Percentiles rank a stretch among this genome's conserved stretches.
Evolutionary conservation across 2,329 filamentous ascomycete genomes (phyloP).

Genomic region (Pezicula radicicola): DNA sequence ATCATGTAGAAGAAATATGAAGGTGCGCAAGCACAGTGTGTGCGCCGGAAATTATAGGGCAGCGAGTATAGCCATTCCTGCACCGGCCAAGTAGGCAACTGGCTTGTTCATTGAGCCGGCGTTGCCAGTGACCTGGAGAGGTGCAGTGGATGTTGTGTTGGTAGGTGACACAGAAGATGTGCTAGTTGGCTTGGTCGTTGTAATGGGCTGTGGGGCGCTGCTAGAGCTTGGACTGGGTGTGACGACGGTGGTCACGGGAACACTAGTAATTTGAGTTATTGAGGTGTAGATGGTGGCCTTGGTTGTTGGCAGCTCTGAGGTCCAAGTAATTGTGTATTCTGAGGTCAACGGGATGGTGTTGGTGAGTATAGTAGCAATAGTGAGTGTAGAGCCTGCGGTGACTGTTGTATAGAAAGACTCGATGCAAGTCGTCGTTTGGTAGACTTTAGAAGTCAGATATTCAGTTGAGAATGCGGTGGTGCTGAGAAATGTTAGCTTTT

Average conservation of each 20-base stretch:
- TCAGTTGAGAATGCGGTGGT: background rate
- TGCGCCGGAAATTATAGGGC: conserved; percentile 13
- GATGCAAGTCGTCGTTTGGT: conserved; percentile 1
- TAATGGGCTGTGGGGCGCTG: conserved; percentile 6
- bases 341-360: conserved; percentile 39
- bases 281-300: conserved; percentile 18
- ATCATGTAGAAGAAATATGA: background rate
- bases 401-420: conserved; percentile 22
- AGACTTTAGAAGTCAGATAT: background rate
- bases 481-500: background rate
- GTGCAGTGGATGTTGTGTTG: conserved; percentile 9
- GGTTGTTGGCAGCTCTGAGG: conserved; percentile 18
- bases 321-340: conserved; percentile 19
- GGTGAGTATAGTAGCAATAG: conserved; percentile 40
- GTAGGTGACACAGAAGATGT: background rate
- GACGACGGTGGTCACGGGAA: conserved; percentile 6
- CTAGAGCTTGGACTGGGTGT: conserved; percentile 5
- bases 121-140: conserved; percentile 15
- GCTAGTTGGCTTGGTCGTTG: background rate
- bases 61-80: conserved; percentile 25
- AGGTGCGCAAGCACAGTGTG: too few relatives aligned
- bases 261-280: conserved; percentile 19
- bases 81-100: conserved; percentile 19
- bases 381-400: conserved; percentile 37
- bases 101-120: conserved; percentile 21